These are phyloP conservation scores for Mycena indigotica DNA, from an alignment of 768 basidiomycete genomes.

Conservation along the genomic window DNA sequence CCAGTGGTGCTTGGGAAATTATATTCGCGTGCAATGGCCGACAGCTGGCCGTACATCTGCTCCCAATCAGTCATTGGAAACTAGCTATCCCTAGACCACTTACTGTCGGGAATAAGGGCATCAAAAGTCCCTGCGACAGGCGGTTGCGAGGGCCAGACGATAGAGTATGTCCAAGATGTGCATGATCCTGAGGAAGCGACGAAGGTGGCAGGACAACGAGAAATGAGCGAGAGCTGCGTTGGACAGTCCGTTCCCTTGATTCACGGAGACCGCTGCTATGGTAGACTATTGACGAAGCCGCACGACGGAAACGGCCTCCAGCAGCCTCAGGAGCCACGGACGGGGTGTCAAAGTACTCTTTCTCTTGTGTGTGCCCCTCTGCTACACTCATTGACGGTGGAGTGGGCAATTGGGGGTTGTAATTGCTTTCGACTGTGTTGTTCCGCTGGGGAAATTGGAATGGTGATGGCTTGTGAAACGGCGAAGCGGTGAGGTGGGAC, in stretches of 20 bases:
- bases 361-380: slow-evolving; percentile 14
- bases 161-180: slow-evolving; percentile 58
- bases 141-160: slow-evolving; percentile 61
- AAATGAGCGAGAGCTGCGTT: slow-evolving; percentile 52
- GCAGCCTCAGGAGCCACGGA: slow-evolving; percentile 33
- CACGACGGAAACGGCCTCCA: slow-evolving; percentile 42
- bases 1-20: slow-evolving; percentile 77
- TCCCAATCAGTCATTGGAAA: slow-evolving; percentile 4
- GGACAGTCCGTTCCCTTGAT: slow-evolving; percentile 40
- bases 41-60: slow-evolving; percentile 76
- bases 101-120: slow-evolving; percentile 78
- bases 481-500: slow-evolving; percentile 45
- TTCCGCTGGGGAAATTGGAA: slow-evolving; percentile 45
- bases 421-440: background rate
- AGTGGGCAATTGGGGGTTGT: slow-evolving; percentile 16
- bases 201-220: slow-evolving; percentile 69
- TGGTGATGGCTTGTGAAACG: slow-evolving; percentile 48
- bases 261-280: slow-evolving; percentile 51
- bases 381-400: slow-evolving; percentile 14
- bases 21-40: slow-evolving; percentile 80
- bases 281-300: slow-evolving; percentile 55
- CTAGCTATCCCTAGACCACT: slow-evolving; percentile 7
- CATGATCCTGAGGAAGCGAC: slow-evolving; percentile 59
- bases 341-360: slow-evolving; percentile 22
- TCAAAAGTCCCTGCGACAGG: slow-evolving; percentile 66